Evolutionary conservation across 2,329 filamentous ascomycete genomes (phyloP).

Genomic region (Phaeosphaeria sp.): DNA sequence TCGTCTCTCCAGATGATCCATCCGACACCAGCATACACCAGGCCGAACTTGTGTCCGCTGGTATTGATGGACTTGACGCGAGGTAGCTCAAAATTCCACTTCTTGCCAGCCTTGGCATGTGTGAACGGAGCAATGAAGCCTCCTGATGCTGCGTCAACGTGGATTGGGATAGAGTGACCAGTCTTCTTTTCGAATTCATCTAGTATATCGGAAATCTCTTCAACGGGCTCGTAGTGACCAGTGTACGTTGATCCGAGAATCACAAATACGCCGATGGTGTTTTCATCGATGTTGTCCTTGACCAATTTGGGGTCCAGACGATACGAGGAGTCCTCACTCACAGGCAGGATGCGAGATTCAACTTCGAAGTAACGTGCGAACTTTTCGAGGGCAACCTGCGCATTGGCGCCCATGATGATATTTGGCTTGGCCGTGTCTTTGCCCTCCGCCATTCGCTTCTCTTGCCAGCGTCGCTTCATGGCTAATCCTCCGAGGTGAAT

Average conservation of each 20-base stretch:
- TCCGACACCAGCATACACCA: conserved; percentile 71
- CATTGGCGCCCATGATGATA: conserved; percentile 77
- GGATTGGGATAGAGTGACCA: conserved; percentile 70
- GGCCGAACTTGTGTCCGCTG: conserved; percentile 67
- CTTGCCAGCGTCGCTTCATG: conserved; percentile 76
- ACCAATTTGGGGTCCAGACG: conserved; percentile 69
- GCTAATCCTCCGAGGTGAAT: conserved; percentile 74
- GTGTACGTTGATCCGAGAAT: conserved; percentile 77
- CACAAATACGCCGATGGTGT: conserved; percentile 77
- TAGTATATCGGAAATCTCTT: conserved; percentile 69
- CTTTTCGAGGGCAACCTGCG: conserved; percentile 75
- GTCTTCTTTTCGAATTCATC: conserved; percentile 68
- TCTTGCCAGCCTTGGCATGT: conserved; percentile 60
- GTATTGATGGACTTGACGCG: conserved; percentile 71
- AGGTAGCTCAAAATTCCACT: conserved; percentile 69
- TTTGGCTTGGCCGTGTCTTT: conserved; percentile 71
- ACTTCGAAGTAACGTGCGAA: conserved; percentile 78
- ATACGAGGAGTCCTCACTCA: conserved; percentile 66
- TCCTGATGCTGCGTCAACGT: conserved; percentile 67
- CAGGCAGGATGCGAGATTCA: conserved; percentile 69
- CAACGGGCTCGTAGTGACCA: conserved; percentile 74
- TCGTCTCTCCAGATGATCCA: conserved; percentile 67
- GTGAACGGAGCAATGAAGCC: conserved; percentile 69
- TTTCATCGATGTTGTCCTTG: conserved; percentile 73
- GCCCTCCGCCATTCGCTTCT: conserved; percentile 64